Base-by-base conservation (phyloP, 2,329 filamentous ascomycete species). In the Epichloe sibirici region DNA sequence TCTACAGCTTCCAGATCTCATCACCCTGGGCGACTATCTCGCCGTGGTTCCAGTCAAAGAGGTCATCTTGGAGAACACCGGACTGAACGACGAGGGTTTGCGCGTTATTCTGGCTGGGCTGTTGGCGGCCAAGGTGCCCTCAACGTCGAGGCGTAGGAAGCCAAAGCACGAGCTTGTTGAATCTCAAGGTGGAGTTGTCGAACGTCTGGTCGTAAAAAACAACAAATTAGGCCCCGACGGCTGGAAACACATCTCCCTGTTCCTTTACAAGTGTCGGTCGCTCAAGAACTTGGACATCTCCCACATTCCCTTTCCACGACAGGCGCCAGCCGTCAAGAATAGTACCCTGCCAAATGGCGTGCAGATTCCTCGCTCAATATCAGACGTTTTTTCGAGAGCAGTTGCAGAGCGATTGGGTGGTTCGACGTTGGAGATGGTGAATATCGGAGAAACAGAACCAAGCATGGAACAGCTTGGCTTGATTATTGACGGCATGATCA, bases 1-100 rank as follows among this genome's bases (percentile, higher is more conserved):
- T 65, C 77, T 98, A 70, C 86, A 91, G 54, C 70, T 94, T 45
- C 79, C 85, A 3, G 93, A 98, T 64, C 76, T 95, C 28, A 70
- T 90, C 49, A 96, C 93, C 0, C 75, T 98, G 2, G 88, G 90
- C 48, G 93, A 98, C 65, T 98, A 91, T 74, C 75, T 98, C 42
- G 91, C 93, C 5, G 83, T 98, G 6, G 91, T 97, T 0, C 91
- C 93, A 0, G 84, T 97, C 3, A 85, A 87, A 59, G 89, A 94
- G 62, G 70, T 98, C 0, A 75, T 94, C 6, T 70, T 97, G 51
- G 90, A 96, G 62, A 88, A 94, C 63, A 91, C 89, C 55, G 87
- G 89, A 5, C 70, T 98, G 39, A 88, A 79, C 1, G 90, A 97
- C 61, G 90, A 95, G 65, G 89, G 89, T 3, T 74, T 96, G 6